These are phyloP conservation scores for Erysiphe pulchra DNA, from an alignment of 2,329 filamentous ascomycete species.

Conservation along the genomic window DNA sequence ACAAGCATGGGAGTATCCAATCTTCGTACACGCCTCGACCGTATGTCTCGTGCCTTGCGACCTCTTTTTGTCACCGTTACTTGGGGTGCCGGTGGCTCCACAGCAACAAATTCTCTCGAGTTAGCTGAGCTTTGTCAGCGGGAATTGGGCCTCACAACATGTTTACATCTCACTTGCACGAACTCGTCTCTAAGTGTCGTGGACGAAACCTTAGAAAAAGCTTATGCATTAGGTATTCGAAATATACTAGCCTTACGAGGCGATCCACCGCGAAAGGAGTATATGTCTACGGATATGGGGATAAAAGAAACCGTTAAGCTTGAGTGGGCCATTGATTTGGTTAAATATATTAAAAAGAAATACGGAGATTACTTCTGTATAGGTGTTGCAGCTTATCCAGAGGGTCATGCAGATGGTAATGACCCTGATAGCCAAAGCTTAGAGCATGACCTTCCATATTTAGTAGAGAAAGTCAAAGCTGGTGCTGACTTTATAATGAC, in stretches of 20 bases:
- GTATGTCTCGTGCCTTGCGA: slow-evolving; percentile 76
- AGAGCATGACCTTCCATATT: slow-evolving; percentile 63
- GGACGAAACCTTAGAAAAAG: slow-evolving; percentile 73
- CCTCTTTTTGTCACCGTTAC: slow-evolving; percentile 94
- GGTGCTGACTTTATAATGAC: slow-evolving; percentile 98
- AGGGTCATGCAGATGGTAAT: slow-evolving; percentile 79
- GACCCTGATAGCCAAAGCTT: slow-evolving; percentile 44
- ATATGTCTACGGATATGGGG: slow-evolving; percentile 30
- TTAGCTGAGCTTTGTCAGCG: slow-evolving; percentile 87
- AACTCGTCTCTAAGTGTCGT: slow-evolving; percentile 80
- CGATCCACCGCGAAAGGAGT: slow-evolving; percentile 65
- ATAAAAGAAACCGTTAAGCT: slow-evolving; percentile 47
- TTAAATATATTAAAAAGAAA: slow-evolving; percentile 61
- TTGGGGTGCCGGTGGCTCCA: slow-evolving; percentile 90
- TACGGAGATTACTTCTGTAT: slow-evolving; percentile 93
- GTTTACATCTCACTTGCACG: slow-evolving; percentile 87
- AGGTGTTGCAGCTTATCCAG: slow-evolving; percentile 82
- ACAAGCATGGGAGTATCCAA: slow-evolving; percentile 90
- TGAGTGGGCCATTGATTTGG: slow-evolving; percentile 67
- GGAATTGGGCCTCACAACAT: slow-evolving; percentile 77
- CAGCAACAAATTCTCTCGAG: slow-evolving; percentile 71
- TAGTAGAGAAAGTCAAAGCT: slow-evolving; percentile 73
- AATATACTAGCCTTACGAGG: slow-evolving; percentile 85
- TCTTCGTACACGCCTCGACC: slow-evolving; percentile 71
- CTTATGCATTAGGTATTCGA: slow-evolving; percentile 68